Conservation (phyloP, 495 filamentous ascomycete species). For the Penicillium alfredii region DNA sequence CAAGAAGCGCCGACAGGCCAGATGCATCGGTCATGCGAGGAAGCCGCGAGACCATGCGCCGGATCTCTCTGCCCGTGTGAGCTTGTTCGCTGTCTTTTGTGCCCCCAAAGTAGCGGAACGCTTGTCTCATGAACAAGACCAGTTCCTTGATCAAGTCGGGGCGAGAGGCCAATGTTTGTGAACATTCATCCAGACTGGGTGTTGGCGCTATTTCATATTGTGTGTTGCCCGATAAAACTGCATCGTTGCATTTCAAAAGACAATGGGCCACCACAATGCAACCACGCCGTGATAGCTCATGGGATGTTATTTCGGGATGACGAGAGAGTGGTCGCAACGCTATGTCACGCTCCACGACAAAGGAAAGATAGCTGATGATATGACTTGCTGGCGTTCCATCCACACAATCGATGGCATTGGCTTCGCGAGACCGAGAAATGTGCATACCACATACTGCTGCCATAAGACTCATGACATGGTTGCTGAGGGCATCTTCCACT, state of each 20-base stretch:
- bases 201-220: conserved; percentile 3
- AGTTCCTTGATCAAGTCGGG: conserved; percentile 35
- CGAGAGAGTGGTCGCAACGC: conserved; percentile 3
- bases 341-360: conserved; percentile 24
- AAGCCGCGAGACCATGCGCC: conserved; percentile 27
- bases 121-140: conserved; percentile 30
- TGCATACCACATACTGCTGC: conserved; percentile 41
- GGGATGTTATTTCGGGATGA: conserved; percentile 11
- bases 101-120: conserved; percentile 33
- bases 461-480: conserved; percentile 38
- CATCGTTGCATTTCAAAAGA: conserved; percentile 30
- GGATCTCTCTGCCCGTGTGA: conserved; percentile 21
- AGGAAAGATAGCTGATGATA: conserved; percentile 22
- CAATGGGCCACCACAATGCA: conserved; percentile 32
- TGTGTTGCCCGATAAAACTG: conserved; percentile 6
- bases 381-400: conserved; percentile 24
- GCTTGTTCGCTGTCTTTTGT: conserved; percentile 19
- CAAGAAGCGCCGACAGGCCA: conserved; percentile 27
- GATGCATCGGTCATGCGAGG: conserved; percentile 16
- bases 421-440: conserved; percentile 30
- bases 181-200: conserved; percentile 12
- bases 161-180: conserved; percentile 19
- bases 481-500: conserved; percentile 40
- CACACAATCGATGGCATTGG: conserved; percentile 6
- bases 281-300: conserved; percentile 32